Conservation (phyloP, 495 filamentous ascomycete species). For the Aspergillus diversus region DNA sequence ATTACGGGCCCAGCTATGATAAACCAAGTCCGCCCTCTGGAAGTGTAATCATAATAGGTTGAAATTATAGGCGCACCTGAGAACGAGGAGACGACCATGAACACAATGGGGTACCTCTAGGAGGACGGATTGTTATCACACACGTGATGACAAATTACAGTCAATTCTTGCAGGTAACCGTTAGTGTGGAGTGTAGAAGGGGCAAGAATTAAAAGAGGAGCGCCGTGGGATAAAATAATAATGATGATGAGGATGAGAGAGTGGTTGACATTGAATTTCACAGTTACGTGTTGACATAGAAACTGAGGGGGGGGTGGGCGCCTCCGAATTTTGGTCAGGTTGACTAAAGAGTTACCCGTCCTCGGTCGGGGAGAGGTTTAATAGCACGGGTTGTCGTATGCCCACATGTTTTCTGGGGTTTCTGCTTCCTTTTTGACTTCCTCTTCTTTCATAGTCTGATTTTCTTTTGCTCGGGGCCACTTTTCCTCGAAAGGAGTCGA, state of each 20-base stretch:
- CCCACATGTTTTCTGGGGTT: slow-evolving; percentile 17
- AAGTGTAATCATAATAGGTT: neutral
- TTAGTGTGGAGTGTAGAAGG: neutral
- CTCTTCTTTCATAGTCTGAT: slow-evolving; percentile 10
- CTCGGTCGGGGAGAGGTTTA: slow-evolving; percentile 24
- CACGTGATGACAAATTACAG: slow-evolving; percentile 21
- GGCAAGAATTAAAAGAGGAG: neutral
- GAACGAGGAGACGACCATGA: neutral
- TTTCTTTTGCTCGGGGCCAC: neutral
- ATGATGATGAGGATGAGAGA: neutral
- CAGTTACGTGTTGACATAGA: neutral
- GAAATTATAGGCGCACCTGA: neutral
- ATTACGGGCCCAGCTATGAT: neutral
- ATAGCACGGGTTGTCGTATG: slow-evolving; percentile 19
- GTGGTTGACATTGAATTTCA: neutral
- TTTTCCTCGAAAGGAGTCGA: slow-evolving; percentile 1
- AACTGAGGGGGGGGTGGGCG: slow-evolving; percentile 6
- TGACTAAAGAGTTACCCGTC: slow-evolving; percentile 19
- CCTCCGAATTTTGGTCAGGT: slow-evolving; percentile 6
- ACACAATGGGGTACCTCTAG: neutral
- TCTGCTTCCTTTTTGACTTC: slow-evolving; percentile 18
- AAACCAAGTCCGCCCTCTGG: neutral
- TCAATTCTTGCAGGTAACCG: slow-evolving; percentile 1
- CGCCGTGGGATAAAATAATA: neutral
- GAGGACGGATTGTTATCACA: neutral